Conservation (phyloP, 345 rosid species). For the Melaleuca quinquenervia region DNA sequence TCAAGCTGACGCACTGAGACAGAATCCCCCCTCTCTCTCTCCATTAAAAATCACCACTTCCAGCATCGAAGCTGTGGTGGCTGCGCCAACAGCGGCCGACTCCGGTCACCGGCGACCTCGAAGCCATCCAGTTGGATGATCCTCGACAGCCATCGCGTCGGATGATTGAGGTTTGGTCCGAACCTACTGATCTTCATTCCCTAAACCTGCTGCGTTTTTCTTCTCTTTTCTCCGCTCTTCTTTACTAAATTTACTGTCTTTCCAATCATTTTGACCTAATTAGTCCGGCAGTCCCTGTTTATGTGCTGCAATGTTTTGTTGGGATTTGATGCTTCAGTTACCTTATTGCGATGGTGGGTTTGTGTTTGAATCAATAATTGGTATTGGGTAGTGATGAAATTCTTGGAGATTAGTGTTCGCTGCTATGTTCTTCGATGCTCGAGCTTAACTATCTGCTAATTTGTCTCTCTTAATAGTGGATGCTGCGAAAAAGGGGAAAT, state of each 20-base stretch:
- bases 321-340: not conserved
- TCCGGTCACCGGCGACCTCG: not conserved
- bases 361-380: not conserved
- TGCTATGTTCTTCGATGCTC: not conserved
- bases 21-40: not conserved
- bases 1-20: not conserved
- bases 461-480: not conserved
- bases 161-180: not conserved
- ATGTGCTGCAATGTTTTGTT: not conserved
- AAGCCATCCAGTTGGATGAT: not conserved
- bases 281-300: not conserved
- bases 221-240: not conserved
- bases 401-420: not conserved
- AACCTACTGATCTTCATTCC: not conserved
- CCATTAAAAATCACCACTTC: not conserved
- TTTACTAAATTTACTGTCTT: not conserved
- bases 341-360: not conserved
- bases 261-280: not conserved
- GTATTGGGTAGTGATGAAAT: not conserved
- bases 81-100: not conserved
- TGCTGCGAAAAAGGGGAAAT: not conserved
- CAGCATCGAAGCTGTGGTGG: not conserved
- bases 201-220: not conserved
- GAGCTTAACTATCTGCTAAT: not conserved
- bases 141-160: not conserved